Conservation (phyloP, 1,284 basidiomycete species). For the Ustilago tritici region DNA sequence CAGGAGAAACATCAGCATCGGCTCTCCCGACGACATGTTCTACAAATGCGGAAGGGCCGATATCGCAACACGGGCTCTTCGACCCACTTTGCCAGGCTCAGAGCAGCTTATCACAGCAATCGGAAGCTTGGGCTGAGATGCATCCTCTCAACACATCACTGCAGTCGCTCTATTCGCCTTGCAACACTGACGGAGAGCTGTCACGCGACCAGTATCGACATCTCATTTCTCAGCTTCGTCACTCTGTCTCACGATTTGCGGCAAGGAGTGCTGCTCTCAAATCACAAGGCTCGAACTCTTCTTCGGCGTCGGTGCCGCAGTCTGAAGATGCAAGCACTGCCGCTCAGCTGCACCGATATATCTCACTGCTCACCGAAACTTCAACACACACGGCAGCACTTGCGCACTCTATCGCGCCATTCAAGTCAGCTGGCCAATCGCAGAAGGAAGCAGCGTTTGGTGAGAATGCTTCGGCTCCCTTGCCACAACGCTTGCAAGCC, state of each 20-base stretch:
- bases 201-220: constrained; percentile 48
- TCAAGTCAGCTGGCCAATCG: constrained; percentile 25
- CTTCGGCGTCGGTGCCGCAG: constrained; percentile 7
- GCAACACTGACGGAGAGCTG: constrained; percentile 16
- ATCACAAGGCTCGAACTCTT: constrained; percentile 6
- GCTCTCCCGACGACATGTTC: constrained; percentile 13
- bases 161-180: constrained; percentile 36
- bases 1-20: constrained; percentile 23
- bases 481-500: constrained; percentile 20
- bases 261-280: constrained; percentile 32
- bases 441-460: neutral
- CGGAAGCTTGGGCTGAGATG: constrained; percentile 15
- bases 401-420: constrained; percentile 38
- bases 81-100: constrained; percentile 27
- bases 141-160: constrained; percentile 40
- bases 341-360: constrained; percentile 40
- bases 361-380: constrained; percentile 45
- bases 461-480: neutral
- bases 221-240: constrained; percentile 44
- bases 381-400: constrained; percentile 45
- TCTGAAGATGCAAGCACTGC: constrained; percentile 9
- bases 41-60: constrained; percentile 17
- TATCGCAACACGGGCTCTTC: constrained; percentile 13
- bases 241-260: constrained; percentile 43
- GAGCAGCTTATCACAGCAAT: constrained; percentile 15